Conservation (phyloP, 2,329 filamentous ascomycete species). For the Sporothrix brasiliensis region DNA sequence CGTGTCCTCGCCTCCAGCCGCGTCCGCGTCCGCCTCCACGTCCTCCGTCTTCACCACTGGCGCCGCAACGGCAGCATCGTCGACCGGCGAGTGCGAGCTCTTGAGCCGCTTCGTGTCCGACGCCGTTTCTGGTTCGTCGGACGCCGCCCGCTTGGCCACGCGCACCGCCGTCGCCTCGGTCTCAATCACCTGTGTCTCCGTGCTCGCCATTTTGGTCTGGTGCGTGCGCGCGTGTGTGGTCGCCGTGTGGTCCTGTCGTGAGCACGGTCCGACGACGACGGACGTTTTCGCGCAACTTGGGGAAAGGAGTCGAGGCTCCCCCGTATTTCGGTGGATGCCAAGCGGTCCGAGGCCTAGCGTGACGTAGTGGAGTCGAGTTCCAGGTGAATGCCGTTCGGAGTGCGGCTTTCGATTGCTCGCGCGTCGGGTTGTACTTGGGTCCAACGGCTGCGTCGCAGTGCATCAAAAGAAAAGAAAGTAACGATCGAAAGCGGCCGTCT, state of each 20-base stretch:
- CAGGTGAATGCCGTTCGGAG: neutral
- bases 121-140: slow-evolving; percentile 64
- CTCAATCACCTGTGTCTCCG: neutral
- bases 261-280: neutral
- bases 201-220: neutral
- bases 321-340: slow-evolving; percentile 7
- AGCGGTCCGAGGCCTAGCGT: slow-evolving; percentile 12
- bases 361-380: too few relatives aligned
- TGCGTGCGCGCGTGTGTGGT: too few relatives aligned
- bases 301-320: neutral
- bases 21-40: neutral
- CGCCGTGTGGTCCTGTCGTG: neutral
- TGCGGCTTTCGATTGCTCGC: neutral
- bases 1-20: neutral
- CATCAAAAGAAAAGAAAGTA: neutral
- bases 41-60: neutral
- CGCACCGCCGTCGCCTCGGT: neutral
- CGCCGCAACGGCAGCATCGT: slow-evolving; percentile 41
- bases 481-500: neutral
- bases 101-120: slow-evolving; percentile 68
- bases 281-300: neutral
- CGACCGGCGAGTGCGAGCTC: slow-evolving; percentile 49
- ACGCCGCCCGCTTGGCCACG: slow-evolving; percentile 69
- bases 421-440: neutral
- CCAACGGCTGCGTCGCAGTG: neutral